Evolutionary conservation across 2,329 filamentous ascomycete genomes (phyloP).

Genomic region (Periconia macrospinosa): DNA sequence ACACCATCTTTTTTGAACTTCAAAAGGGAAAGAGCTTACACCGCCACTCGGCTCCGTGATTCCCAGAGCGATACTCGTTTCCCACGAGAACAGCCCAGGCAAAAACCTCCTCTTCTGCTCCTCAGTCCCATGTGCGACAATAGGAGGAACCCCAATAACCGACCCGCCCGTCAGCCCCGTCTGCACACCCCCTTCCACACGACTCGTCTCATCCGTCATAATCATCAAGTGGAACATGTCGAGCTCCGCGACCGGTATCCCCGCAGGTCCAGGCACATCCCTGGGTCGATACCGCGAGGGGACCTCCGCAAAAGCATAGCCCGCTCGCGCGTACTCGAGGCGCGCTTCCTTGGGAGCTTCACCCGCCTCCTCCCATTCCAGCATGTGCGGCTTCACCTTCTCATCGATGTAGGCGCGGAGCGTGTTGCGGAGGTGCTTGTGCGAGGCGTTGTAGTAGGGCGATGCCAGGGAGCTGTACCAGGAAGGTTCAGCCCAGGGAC

Average conservation of each 20-base stretch:
- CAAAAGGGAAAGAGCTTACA: constrained; percentile 13
- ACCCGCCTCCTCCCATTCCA: constrained; percentile 64
- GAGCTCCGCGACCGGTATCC: constrained; percentile 39
- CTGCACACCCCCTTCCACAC: constrained; percentile 60
- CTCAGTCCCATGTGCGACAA: constrained; percentile 64
- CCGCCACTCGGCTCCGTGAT: constrained; percentile 65
- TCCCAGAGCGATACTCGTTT: constrained; percentile 64
- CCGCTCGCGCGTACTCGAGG: constrained; percentile 44
- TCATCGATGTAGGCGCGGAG: constrained; percentile 63
- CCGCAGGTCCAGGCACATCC: constrained; percentile 40
- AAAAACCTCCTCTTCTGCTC: constrained; percentile 63
- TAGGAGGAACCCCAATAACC: constrained; percentile 64
- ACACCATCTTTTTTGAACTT: no score
- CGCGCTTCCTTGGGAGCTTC: constrained; percentile 52
- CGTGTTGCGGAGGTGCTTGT: constrained; percentile 59
- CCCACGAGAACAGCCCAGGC: constrained; percentile 60
- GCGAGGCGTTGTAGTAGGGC: constrained; percentile 66
- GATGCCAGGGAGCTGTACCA: constrained; percentile 53
- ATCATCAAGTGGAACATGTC: constrained; percentile 52
- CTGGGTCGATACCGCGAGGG: constrained; percentile 48
- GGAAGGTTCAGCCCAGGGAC: constrained; percentile 51
- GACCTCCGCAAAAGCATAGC: constrained; percentile 49
- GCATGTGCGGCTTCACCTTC: constrained; percentile 59
- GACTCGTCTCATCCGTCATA: constrained; percentile 57
- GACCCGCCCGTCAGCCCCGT: constrained; percentile 63